Percentiles rank a stretch among this genome's conserved stretches.
Conservation (phyloP, 2,329 filamentous ascomycete genomes). For the Aspergillus fischeri region DNA sequence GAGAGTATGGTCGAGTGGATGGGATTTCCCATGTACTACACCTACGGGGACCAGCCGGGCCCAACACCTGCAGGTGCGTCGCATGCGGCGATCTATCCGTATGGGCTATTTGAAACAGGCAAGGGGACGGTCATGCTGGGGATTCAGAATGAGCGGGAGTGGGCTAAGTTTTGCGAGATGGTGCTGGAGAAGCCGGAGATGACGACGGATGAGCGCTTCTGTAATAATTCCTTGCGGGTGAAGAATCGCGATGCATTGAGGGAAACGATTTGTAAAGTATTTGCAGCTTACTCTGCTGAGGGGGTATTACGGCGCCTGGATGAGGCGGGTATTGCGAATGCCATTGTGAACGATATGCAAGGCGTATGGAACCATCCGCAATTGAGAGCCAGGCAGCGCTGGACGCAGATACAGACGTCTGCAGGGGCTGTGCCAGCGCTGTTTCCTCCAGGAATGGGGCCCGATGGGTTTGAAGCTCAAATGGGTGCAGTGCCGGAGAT, state of each 20-base stretch:
- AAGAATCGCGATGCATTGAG: constrained; percentile 47
- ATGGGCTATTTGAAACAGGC: constrained; percentile 52
- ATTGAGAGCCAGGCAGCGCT: constrained; percentile 48
- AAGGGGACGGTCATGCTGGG: constrained; percentile 53
- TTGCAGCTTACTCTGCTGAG: constrained; percentile 37
- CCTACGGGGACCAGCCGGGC: constrained; percentile 43
- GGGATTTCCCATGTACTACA: constrained; percentile 54
- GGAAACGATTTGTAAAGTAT: constrained; percentile 43
- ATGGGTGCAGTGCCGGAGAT: constrained; percentile 43
- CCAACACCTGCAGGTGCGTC: constrained; percentile 48
- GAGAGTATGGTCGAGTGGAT: constrained; percentile 59
- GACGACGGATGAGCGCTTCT: constrained; percentile 46
- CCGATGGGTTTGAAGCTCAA: constrained; percentile 21
- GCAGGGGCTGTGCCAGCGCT: constrained; percentile 47
- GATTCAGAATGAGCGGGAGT: constrained; percentile 57
- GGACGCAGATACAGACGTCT: constrained; percentile 49
- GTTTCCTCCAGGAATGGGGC: constrained; percentile 46
- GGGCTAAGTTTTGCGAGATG: constrained; percentile 46
- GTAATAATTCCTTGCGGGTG: constrained; percentile 44
- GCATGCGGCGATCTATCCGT: constrained; percentile 55
- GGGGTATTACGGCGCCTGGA: constrained; percentile 45
- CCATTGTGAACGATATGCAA: constrained; percentile 53
- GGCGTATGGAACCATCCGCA: constrained; percentile 54
- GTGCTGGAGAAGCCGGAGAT: constrained; percentile 45
- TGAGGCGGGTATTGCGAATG: constrained; percentile 51